These are phyloP conservation scores for Exophiala alcalophila DNA, from an alignment of 2,329 filamentous ascomycete species.

Conservation along the genomic window DNA sequence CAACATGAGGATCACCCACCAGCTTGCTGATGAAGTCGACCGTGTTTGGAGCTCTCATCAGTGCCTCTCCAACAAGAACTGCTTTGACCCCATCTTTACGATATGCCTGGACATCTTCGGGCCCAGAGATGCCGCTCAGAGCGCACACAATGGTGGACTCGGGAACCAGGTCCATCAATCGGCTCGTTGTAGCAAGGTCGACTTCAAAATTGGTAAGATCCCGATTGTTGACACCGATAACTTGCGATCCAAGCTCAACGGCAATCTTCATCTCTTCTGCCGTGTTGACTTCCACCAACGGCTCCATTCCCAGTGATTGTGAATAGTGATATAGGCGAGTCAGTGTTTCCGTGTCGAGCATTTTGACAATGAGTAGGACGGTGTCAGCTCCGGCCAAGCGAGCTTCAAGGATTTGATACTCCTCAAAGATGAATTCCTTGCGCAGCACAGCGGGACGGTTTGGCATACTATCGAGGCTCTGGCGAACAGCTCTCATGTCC, in stretches of 20 bases:
- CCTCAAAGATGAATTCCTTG: slow-evolving; percentile 97
- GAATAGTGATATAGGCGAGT: slow-evolving; percentile 84
- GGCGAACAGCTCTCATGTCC: slow-evolving; percentile 80
- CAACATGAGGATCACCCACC: slow-evolving; percentile 55
- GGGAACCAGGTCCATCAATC: slow-evolving; percentile 81
- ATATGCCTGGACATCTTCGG: slow-evolving; percentile 84
- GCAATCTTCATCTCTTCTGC: slow-evolving; percentile 88
- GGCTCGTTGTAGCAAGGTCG: slow-evolving; percentile 85
- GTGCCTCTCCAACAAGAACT: slow-evolving; percentile 88
- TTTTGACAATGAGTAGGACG: slow-evolving; percentile 94
- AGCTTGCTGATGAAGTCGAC: slow-evolving; percentile 79
- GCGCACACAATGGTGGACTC: slow-evolving; percentile 86
- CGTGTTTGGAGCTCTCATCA: slow-evolving; percentile 88
- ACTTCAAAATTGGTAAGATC: slow-evolving; percentile 97
- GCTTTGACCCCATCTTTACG: slow-evolving; percentile 87
- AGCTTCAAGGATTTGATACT: slow-evolving; percentile 96
- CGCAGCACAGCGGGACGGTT: slow-evolving; percentile 88
- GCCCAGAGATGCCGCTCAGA: slow-evolving; percentile 85
- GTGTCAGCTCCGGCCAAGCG: slow-evolving; percentile 91
- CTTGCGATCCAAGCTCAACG: slow-evolving; percentile 79
- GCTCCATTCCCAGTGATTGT: slow-evolving; percentile 89
- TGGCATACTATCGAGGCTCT: slow-evolving; percentile 84
- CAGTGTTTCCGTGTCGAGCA: slow-evolving; percentile 76
- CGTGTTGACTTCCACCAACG: slow-evolving; percentile 93
- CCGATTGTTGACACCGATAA: slow-evolving; percentile 96